Percentiles rank a stretch among this genome's conserved stretches.
Evolutionary conservation across 2,329 filamentous ascomycete genomes (phyloP).

Genomic region (Cephalotrichum gorgonifer): DNA sequence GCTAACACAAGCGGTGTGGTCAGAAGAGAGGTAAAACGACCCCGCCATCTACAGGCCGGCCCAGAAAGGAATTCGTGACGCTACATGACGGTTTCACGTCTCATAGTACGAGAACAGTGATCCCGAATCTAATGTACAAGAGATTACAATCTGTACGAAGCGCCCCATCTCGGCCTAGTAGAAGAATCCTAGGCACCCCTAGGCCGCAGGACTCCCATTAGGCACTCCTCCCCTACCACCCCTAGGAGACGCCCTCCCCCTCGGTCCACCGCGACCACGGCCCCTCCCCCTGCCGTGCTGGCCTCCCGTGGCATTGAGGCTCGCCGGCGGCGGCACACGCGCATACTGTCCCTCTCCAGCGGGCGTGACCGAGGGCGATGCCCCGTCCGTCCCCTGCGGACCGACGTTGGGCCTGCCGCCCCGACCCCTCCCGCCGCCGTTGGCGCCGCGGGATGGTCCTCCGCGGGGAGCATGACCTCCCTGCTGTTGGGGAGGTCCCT

Average conservation of each 20-base stretch:
- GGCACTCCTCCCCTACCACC: constrained; percentile 10
- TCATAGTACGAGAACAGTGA: too few species aligned
- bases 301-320: constrained; percentile 32
- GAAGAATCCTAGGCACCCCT: background rate
- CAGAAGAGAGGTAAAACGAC: too few species aligned
- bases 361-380: constrained; percentile 10
- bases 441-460: constrained; percentile 14
- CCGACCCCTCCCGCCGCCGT: constrained; percentile 14
- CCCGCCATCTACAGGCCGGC: too few species aligned
- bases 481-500: too few species aligned
- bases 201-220: constrained; percentile 2
- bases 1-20: too few species aligned
- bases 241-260: constrained; percentile 20
- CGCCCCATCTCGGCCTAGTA: background rate
- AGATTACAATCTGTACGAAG: background rate
- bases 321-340: constrained; percentile 50
- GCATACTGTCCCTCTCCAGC: constrained; percentile 26
- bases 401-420: constrained; percentile 15
- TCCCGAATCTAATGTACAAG: background rate
- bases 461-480: constrained; percentile 15
- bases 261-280: constrained; percentile 23
- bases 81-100: too few species aligned
- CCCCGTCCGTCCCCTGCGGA: constrained; percentile 9
- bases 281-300: constrained; percentile 24
- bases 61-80: too few species aligned